Evolutionary conservation across 169 alveolate genomes (phyloP).

Genomic region (Babesia caballi): DNA sequence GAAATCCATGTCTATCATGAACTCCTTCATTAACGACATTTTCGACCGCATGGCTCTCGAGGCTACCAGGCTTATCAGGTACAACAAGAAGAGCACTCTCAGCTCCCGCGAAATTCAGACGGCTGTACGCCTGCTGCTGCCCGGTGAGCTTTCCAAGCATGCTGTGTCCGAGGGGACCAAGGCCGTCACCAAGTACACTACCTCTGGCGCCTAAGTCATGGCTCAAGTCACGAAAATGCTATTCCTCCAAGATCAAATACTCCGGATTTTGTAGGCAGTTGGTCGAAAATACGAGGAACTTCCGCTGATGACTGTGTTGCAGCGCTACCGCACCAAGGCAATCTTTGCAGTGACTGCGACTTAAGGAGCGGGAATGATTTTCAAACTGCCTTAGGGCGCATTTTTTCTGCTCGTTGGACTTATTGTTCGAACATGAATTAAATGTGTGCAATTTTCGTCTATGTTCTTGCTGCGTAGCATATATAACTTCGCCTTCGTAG

Average conservation of each 20-base stretch:
- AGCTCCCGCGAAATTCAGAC: slow-evolving; percentile 98
- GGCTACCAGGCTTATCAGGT: slow-evolving; percentile 94
- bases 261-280: too few species aligned
- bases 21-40: slow-evolving; percentile 96
- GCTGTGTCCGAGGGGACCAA: slow-evolving; percentile 99
- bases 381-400: too few species aligned
- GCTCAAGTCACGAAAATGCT: neutral
- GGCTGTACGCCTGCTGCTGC: slow-evolving; percentile 96
- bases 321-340: slow-evolving; percentile 8
- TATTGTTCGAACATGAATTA: too few species aligned
- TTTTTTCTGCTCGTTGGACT: too few species aligned
- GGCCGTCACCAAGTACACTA: slow-evolving; percentile 98
- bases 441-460: too few species aligned
- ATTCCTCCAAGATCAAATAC: neutral
- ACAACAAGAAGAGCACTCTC: slow-evolving; percentile 96
- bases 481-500: too few species aligned
- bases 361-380: too few species aligned
- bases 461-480: too few species aligned
- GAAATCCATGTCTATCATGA: slow-evolving; percentile 98
- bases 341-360: too few species aligned
- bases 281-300: too few species aligned
- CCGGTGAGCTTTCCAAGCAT: slow-evolving; percentile 99
- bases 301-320: slow-evolving; percentile 11
- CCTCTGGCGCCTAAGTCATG: slow-evolving; percentile 77
- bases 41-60: slow-evolving; percentile 96